phyloP scores from a whole-genome alignment of 2,329 filamentous ascomycete species.

The Fusarium pseudograminearum region DNA sequence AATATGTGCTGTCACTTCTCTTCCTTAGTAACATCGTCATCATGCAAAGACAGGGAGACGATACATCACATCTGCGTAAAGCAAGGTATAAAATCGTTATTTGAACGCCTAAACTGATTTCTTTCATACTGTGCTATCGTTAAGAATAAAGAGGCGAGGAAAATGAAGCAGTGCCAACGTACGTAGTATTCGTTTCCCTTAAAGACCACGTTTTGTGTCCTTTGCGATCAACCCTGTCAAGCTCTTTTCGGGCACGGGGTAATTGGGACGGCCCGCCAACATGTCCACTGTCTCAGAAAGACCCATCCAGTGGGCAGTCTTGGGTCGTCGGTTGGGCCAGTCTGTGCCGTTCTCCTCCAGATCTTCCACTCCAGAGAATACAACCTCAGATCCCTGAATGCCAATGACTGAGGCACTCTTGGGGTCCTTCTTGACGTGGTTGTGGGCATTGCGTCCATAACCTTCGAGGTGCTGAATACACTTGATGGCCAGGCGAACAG shows the following conservation, averaged over 20 bases:
- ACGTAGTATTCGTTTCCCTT: slow-evolving; percentile 13
- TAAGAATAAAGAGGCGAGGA: slow-evolving; percentile 37
- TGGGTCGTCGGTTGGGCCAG: slow-evolving; percentile 90
- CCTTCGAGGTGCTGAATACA: slow-evolving; percentile 91
- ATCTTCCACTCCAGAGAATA: slow-evolving; percentile 84
- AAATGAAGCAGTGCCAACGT: slow-evolving; percentile 17
- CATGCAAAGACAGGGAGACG: too few relatives aligned
- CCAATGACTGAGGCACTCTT: slow-evolving; percentile 86
- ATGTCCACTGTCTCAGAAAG: slow-evolving; percentile 87
- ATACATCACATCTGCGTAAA: neutral
- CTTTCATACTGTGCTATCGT: slow-evolving; percentile 38
- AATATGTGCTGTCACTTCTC: neutral
- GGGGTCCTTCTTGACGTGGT: slow-evolving; percentile 78
- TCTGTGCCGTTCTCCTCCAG: slow-evolving; percentile 90
- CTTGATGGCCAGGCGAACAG: slow-evolving; percentile 91
- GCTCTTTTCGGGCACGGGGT: slow-evolving; percentile 62
- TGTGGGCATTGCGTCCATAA: slow-evolving; percentile 74
- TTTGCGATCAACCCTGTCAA: slow-evolving; percentile 68
- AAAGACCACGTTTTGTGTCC: slow-evolving; percentile 68
- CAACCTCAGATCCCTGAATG: slow-evolving; percentile 88
- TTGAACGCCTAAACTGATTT: slow-evolving; percentile 34
- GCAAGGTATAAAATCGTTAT: neutral
- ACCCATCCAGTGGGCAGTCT: slow-evolving; percentile 84
- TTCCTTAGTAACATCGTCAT: neutral
- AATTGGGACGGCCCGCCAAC: slow-evolving; percentile 76